Percentiles rank a stretch among this genome's conserved stretches.
These are phyloP conservation scores for Myriosclerotinia curreyana DNA, from an alignment of 2,329 filamentous ascomycete genomes.

Conservation along the genomic window DNA sequence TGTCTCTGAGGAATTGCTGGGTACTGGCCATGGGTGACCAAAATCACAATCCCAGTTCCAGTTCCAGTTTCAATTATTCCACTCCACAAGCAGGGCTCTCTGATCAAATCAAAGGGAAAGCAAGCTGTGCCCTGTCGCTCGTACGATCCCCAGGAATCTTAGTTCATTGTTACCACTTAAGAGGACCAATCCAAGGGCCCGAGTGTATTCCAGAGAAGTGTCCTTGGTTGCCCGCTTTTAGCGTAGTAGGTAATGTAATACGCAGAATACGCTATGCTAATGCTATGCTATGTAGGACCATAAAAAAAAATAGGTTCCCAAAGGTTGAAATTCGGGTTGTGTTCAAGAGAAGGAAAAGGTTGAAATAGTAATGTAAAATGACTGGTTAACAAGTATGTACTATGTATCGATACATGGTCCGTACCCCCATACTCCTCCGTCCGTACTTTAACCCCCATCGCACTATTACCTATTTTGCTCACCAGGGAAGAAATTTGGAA, in stretches of 20 bases:
- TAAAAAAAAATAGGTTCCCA: not conserved
- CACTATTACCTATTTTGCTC: not conserved
- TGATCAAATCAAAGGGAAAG: conserved; percentile 13
- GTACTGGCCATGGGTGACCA: not conserved
- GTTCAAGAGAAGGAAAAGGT: not conserved
- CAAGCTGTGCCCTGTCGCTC: conserved; percentile 17
- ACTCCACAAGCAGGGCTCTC: conserved; percentile 3
- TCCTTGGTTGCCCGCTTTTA: conserved; percentile 16
- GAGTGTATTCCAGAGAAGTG: conserved; percentile 12
- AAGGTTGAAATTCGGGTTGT: not conserved
- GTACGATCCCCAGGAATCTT: conserved; percentile 15
- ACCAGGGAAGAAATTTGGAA: conserved; percentile 1
- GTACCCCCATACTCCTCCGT: not conserved
- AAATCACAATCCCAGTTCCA: not conserved
- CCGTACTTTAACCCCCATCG: not conserved
- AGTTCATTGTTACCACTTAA: conserved; percentile 1
- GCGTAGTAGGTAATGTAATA: conserved; percentile 5
- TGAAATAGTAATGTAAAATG: conserved; percentile 2
- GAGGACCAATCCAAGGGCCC: conserved; percentile 13
- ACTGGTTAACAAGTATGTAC: conserved; percentile 10
- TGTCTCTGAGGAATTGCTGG: conserved; percentile 9
- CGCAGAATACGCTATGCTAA: not conserved
- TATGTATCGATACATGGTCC: conserved; percentile 2
- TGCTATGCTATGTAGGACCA: not conserved
- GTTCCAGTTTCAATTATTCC: conserved; percentile 5